Evolutionary conservation across 23 red algal species (phyloP), one percentile per base, ranked within the genome.

Genomic region (Chondrus crispus): DNA sequence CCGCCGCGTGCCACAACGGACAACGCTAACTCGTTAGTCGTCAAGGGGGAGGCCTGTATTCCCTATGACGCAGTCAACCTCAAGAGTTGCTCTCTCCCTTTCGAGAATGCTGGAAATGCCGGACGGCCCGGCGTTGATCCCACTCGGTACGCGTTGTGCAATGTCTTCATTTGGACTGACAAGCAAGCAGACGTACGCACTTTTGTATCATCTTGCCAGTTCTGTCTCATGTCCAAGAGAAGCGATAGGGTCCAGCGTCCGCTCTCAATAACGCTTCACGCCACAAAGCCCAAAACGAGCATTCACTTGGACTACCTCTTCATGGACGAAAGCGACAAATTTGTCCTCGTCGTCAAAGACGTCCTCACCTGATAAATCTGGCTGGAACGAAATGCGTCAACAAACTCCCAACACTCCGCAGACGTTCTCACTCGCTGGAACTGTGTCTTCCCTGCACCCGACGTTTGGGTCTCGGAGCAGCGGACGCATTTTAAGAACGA

Each of bases 221-320:
- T 81, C n/a, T 81, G 37, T 29, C 12, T 53, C 0, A 20, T 81
- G 29, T 13, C 74, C 39, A 81, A 81, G 33, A 81, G 74, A 19
- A 39, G 74, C 20, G 52, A 81, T 39, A 53, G 52, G 74, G 74
- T 53, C 19, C 74, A 19, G 41, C 74, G 74, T 30, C 66, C 66
- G 66, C 33, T 72, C 22, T 1, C 1, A 16, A 72, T 24, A 16
- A 29, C 66, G 66, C 22, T 72, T 20, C 74, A 81, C 19, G 74
- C 40, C 14, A 24, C 74, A 16, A 81, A 81, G 46, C 74, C 74
- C 39, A 81, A 81, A 19, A 29, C 53, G 19, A 29, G 53, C 33
- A 81, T 81, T 19, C 74, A 81, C 46, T 46, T 81, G 12, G 74
- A 81, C 16, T 81, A 81, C 74, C 40, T 57, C 13, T 81, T 81